Conservation (phyloP, 805 yeast species). For the Metschnikowia peoriensis region DNA sequence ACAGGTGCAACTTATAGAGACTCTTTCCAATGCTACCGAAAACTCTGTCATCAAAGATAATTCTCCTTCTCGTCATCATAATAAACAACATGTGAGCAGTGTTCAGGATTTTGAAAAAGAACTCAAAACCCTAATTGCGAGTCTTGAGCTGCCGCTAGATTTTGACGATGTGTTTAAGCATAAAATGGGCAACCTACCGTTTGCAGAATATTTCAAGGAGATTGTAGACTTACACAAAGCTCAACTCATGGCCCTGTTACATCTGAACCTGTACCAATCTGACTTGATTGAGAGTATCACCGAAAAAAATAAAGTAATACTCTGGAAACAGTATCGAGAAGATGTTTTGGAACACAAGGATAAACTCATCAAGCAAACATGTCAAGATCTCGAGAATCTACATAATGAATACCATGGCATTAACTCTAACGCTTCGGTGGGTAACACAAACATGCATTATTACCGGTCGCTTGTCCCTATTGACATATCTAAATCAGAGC, state of each 20-base stretch:
- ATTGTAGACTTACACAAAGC: slow-evolving; percentile 22
- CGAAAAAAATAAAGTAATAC: slow-evolving; percentile 24
- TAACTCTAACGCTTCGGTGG: slow-evolving; percentile 14
- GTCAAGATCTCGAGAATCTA: slow-evolving; percentile 26
- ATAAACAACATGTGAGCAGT: not conserved
- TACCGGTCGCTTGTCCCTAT: slow-evolving; percentile 27
- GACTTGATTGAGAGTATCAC: slow-evolving; percentile 21
- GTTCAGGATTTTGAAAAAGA: slow-evolving; percentile 30
- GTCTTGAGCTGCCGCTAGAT: slow-evolving; percentile 34
- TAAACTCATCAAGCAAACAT: slow-evolving; percentile 25
- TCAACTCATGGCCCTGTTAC: slow-evolving; percentile 24
- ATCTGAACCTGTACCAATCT: slow-evolving; percentile 32
- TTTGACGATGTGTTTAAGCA: slow-evolving; percentile 28
- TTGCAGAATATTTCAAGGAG: slow-evolving; percentile 22
- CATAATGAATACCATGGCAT: slow-evolving; percentile 30
- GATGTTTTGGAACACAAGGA: slow-evolving; percentile 26
- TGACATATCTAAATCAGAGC: slow-evolving; percentile 9
- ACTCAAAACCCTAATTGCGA: slow-evolving; percentile 27
- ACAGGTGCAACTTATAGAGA: slow-evolving; percentile 35
- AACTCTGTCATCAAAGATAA: slow-evolving; percentile 21
- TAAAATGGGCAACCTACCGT: slow-evolving; percentile 21
- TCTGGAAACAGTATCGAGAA: slow-evolving; percentile 37
- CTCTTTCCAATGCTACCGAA: slow-evolving; percentile 33
- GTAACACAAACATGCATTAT: slow-evolving; percentile 20
- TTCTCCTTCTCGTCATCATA: not conserved